Evolutionary conservation across 129 eudicot genomes (phyloP), one percentile per base, ranked within the genome.

Genomic region (Cynara cardunculus): DNA sequence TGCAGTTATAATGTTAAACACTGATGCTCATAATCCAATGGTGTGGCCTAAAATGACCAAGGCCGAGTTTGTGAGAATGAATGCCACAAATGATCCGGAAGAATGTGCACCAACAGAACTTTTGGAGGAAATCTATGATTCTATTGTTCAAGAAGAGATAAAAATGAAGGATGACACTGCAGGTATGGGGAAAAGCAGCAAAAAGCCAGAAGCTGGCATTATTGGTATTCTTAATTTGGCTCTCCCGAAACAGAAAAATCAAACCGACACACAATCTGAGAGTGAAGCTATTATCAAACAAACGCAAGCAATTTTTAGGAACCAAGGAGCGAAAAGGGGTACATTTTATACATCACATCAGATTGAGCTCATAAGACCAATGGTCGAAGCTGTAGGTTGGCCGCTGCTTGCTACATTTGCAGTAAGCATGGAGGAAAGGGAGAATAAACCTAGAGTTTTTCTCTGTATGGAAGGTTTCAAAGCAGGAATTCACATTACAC

Each of bases 21-120:
- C 97, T 19, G 99, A 95, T 89, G 99, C 97, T 87, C 99, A 95
- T 83, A 92, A 95, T 78, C 99, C 99, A 75, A 86, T 90, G 97
- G 96, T 95, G 71, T 90, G 91, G 92, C 93, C 97, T 13, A 95
- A 92, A 87, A 92, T 95, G 97, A 86, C 97, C 8, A 95, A 95
- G 84, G 84, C 86, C 31, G 97, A 95, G 81, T 95, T 95, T 87
- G 86, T 92, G 80, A 93, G 92, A 41, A 90, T 92, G 85, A 92
- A 95, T 82, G 85, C 94, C 74, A 75, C 80, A 80, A 85, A 84
- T 83, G 97, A 95, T 75, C 93, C 94, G 14, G 99, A 95, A 81
- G 97, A 95, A 77, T 82, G 89, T 80, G 92, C 97, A 83, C 91
- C 99, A 1, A 82, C 77, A 78, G 93, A 92, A 82, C 92, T 95